phyloP scores from a whole-genome alignment of 2,329 filamentous ascomycete species.

The Exophiala mesophila region DNA sequence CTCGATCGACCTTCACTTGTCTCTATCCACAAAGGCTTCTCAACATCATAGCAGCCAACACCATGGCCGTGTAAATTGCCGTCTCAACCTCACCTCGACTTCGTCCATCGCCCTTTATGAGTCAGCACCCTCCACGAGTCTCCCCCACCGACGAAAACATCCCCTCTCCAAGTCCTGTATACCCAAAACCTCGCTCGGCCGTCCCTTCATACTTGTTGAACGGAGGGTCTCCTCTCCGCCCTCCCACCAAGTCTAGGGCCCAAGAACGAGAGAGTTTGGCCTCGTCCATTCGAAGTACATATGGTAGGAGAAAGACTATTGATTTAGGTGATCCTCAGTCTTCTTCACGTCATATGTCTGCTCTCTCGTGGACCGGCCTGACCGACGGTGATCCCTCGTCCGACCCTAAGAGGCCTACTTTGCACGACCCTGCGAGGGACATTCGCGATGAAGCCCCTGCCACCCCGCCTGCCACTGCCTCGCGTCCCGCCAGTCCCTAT shows the following conservation, averaged over 20 bases:
- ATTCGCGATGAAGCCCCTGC: slow-evolving; percentile 47
- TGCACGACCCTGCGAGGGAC: slow-evolving; percentile 50
- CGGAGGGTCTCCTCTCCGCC: slow-evolving; percentile 49
- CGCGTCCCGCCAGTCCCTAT: slow-evolving; percentile 47
- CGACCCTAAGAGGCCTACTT: slow-evolving; percentile 11
- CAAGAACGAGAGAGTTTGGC: slow-evolving; percentile 55
- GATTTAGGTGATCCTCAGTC: slow-evolving; percentile 35
- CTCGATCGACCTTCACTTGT: too few relatives aligned
- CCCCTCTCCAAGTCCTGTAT: slow-evolving; percentile 12
- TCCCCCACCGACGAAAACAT: slow-evolving; percentile 8
- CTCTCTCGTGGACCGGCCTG: slow-evolving; percentile 17
- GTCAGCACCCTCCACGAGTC: slow-evolving; percentile 13
- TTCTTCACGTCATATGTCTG: slow-evolving; percentile 10
- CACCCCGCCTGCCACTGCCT: slow-evolving; percentile 49
- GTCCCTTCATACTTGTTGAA: slow-evolving; percentile 55
- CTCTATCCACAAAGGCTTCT: too few relatives aligned
- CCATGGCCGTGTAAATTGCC: too few relatives aligned
- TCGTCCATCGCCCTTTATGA: slow-evolving; percentile 8
- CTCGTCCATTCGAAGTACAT: slow-evolving; percentile 56
- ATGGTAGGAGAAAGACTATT: slow-evolving; percentile 44
- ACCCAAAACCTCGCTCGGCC: slow-evolving; percentile 46
- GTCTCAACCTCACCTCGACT: not conserved
- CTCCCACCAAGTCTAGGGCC: slow-evolving; percentile 40
- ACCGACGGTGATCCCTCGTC: slow-evolving; percentile 17
- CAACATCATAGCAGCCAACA: too few relatives aligned